Evolutionary conservation across 495 filamentous ascomycete genomes (phyloP).

Genomic region (Trichoderma reesei): DNA sequence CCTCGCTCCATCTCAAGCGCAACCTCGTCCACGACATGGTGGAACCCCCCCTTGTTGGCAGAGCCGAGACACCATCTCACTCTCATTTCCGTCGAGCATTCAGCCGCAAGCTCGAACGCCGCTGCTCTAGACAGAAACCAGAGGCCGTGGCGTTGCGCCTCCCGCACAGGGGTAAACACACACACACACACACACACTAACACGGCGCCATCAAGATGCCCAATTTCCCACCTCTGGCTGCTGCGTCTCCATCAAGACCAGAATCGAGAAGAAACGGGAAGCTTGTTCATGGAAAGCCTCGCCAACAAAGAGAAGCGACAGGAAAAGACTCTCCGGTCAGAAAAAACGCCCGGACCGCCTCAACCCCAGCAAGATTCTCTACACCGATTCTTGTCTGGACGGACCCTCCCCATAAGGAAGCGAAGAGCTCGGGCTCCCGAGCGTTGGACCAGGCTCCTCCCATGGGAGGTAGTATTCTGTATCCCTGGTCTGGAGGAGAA

Average conservation of each 20-base stretch:
- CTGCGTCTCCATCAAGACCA: too few relatives aligned
- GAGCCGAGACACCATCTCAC: background rate
- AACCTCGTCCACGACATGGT: background rate
- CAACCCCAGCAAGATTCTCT: background rate
- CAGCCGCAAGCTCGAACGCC: too few relatives aligned
- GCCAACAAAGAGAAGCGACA: background rate
- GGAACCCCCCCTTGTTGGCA: background rate
- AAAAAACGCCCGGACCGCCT: background rate
- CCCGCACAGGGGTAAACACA: background rate
- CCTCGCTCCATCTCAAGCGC: background rate
- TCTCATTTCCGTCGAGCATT: background rate
- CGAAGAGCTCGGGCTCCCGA: background rate
- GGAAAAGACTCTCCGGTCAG: background rate
- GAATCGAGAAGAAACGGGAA: too few relatives aligned
- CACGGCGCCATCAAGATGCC: background rate
- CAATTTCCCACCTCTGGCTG: too few relatives aligned
- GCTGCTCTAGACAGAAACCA: background rate
- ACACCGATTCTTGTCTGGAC: constrained; percentile 1
- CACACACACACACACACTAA: background rate
- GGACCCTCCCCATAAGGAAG: background rate
- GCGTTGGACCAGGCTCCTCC: background rate
- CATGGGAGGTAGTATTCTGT: background rate
- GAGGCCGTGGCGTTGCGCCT: background rate
- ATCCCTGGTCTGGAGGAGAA: background rate
- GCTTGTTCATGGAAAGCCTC: background rate